A percentile compares a stretch with the other conserved stretches of the same genome.
Evolutionary conservation across 129 eudicot species (phyloP).

Genomic region (Gnaphalium uliginosum): DNA sequence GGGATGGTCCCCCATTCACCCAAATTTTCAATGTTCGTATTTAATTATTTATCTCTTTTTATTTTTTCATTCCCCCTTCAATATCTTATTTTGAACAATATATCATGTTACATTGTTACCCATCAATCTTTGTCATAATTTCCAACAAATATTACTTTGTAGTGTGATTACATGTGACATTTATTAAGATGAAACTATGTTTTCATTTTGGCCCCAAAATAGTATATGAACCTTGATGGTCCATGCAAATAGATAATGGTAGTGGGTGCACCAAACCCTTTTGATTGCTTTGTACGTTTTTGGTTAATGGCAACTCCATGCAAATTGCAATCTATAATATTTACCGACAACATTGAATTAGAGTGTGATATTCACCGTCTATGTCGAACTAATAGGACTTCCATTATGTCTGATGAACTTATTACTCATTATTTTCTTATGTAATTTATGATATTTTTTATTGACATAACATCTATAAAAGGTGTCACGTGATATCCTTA

Average conservation of each 20-base stretch:
- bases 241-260: background rate
- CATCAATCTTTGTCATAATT: background rate
- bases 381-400: too few relatives aligned
- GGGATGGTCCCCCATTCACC: background rate
- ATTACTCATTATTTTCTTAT: too few relatives aligned
- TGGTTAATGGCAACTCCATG: background rate
- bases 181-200: constrained; percentile 15
- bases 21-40: background rate
- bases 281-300: background rate
- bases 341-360: background rate
- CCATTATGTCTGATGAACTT: too few relatives aligned
- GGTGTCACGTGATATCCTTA: too few relatives aligned
- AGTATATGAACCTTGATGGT: background rate
- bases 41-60: background rate
- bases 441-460: too few relatives aligned
- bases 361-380: too few relatives aligned
- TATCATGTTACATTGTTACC: background rate
- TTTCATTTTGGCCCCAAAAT: constrained; percentile 14
- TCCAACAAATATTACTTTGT: background rate
- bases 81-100: background rate
- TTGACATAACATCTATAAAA: too few relatives aligned
- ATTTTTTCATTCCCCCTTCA: background rate
- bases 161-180: constrained; percentile 3
- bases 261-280: background rate
- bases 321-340: background rate